These are phyloP conservation scores for Yamadazyma spencermartinsiae DNA, from an alignment of 1,139 yeast species.

Conservation along the genomic window DNA sequence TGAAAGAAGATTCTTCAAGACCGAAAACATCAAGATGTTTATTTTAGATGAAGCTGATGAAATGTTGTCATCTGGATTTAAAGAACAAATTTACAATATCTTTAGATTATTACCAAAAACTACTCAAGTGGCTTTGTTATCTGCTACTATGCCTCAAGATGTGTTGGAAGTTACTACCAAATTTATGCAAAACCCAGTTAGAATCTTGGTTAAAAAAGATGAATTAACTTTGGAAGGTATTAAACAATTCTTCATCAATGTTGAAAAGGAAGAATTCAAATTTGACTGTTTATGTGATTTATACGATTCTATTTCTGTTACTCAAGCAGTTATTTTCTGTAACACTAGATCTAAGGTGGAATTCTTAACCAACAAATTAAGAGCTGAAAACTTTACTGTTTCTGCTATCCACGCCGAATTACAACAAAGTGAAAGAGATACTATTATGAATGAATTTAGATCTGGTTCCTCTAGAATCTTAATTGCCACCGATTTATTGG, in stretches of 20 bases:
- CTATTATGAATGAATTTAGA: conserved; percentile 98
- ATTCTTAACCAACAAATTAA: conserved; percentile 83
- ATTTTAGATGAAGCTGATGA: conserved; percentile 99
- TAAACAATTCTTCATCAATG: conserved; percentile 93
- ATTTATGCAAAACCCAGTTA: conserved; percentile 96
- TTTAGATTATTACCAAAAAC: conserved; percentile 92
- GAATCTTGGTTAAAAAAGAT: conserved; percentile 96
- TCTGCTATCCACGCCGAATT: conserved; percentile 97
- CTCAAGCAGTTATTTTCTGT: conserved; percentile 99
- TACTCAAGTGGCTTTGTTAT: conserved; percentile 93
- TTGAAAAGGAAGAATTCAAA: conserved; percentile 90
- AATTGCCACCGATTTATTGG: conserved; percentile 96
- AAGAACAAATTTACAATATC: conserved; percentile 96
- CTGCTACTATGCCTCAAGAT: conserved; percentile 98
- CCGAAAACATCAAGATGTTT: conserved; percentile 92
- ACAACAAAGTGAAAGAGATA: conserved; percentile 96
- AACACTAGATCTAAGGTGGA: conserved; percentile 98
- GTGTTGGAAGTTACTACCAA: conserved; percentile 95
- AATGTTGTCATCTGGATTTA: conserved; percentile 95
- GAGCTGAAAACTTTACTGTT: conserved; percentile 88
- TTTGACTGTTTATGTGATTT: conserved; percentile 95
- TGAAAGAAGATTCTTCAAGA: conserved; percentile 87
- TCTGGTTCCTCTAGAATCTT: conserved; percentile 97
- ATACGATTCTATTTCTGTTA: conserved; percentile 95
- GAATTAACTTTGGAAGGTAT: conserved; percentile 98